Conservation (phyloP, 2,329 filamentous ascomycete species). For the Exserohilum rostratum region DNA sequence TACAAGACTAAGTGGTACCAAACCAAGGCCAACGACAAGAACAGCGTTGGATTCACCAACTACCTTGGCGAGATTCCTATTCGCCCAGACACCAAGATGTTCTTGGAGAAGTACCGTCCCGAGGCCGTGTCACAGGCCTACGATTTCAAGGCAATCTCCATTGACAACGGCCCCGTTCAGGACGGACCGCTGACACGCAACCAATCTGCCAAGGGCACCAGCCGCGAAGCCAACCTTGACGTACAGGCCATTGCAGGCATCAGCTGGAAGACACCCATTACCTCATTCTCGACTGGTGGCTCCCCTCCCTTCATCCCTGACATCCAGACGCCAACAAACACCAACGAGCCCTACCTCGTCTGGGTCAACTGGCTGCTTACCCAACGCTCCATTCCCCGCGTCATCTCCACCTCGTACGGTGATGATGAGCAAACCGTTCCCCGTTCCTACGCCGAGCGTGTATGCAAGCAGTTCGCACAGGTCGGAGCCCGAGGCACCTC, state of each 20-base stretch:
- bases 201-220: slow-evolving; percentile 39
- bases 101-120: slow-evolving; percentile 62
- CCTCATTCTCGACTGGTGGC: slow-evolving; percentile 66
- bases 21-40: slow-evolving; percentile 51
- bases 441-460: slow-evolving; percentile 63
- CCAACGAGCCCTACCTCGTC: slow-evolving; percentile 72
- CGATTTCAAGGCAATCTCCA: slow-evolving; percentile 63
- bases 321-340: slow-evolving; percentile 54
- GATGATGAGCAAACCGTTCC: slow-evolving; percentile 71
- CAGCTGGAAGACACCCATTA: slow-evolving; percentile 60
- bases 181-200: slow-evolving; percentile 49
- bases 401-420: slow-evolving; percentile 70
- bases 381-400: slow-evolving; percentile 64
- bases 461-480: slow-evolving; percentile 69
- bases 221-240: slow-evolving; percentile 68
- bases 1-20: slow-evolving; percentile 63
- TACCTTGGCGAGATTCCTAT: slow-evolving; percentile 59
- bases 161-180: slow-evolving; percentile 62
- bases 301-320: slow-evolving; percentile 60
- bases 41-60: slow-evolving; percentile 57
- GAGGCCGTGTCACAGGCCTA: slow-evolving; percentile 54
- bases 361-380: slow-evolving; percentile 66
- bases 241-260: slow-evolving; percentile 65
- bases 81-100: slow-evolving; percentile 62
- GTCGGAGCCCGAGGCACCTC: slow-evolving; percentile 71